Evolutionary conservation across 1,139 yeast genomes (phyloP), one percentile per base, ranked within the genome.

Genomic region (Wickerhamomyces sp.): DNA sequence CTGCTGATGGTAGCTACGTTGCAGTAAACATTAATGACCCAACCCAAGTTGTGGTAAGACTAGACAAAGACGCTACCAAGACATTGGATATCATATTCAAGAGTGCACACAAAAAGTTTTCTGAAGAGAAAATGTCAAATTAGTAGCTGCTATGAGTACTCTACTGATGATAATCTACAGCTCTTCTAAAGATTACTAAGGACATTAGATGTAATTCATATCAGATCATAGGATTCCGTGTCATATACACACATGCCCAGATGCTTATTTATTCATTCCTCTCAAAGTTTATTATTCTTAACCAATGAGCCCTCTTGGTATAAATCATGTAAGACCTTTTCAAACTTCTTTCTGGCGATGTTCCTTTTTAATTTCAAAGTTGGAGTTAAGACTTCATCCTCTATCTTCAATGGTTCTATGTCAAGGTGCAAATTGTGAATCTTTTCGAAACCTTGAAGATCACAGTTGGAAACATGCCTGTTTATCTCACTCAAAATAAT

Each of bases 291-390:
- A 8, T 39, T 52, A 32, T 35, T 50, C 34, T 46, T 53, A 13
- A 53, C 30, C 40, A 64, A 48, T 7, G 64, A 59, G 10, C 76
- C 88, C 58, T 81, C 86, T 11, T 64, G 67, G 58, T 82, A 82
- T 67, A 82, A 65, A 18, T 55, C 56, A 4, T 69, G 69, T 53
- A 81, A 66, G 11, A 65, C 66, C 1, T 59, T 54, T 41, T 64
- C 64, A 60, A 76, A 82, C 53, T 65, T 66, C 59, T 71, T 73
- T 38, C 68, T 59, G 9, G 78, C 78, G 41, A 68, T 58, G 9
- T 73, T 73, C 59, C 82, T 68, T 60, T 71, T 74, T 50, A 76
- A 67, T 59, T 77, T 77, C 62, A 76, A 62, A 7, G 82, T 77
- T 40, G 81, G 81, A 2, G 82, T 77, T 34, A 77, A 63, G 23